phyloP scores from a whole-genome alignment of 2,329 filamentous ascomycete genomes.

The Hymenoscyphus scutula region DNA sequence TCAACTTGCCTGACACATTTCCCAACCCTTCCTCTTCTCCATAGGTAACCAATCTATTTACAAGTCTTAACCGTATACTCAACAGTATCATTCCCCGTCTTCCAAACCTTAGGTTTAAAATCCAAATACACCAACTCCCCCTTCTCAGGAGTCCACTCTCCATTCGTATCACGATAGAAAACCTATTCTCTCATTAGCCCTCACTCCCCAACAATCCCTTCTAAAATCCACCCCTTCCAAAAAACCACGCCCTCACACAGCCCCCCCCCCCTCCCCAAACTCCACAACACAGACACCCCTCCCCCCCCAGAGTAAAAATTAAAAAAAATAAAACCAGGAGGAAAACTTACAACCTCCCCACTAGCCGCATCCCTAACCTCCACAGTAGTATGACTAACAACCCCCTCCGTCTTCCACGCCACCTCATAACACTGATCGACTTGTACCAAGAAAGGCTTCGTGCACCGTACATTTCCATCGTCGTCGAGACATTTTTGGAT shows the following conservation, averaged over 20 bases:
- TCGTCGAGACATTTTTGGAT: constrained; percentile 43
- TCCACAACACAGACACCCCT: too few relatives aligned
- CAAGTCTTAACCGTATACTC: constrained; percentile 43
- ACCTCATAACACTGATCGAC: constrained; percentile 42
- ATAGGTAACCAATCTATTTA: constrained; percentile 26
- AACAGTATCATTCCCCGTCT: constrained; percentile 45
- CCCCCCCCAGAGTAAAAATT: neutral
- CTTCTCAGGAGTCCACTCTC: constrained; percentile 46
- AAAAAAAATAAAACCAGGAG: neutral
- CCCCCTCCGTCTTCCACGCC: constrained; percentile 40
- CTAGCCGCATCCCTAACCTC: constrained; percentile 41
- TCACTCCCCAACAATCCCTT: neutral
- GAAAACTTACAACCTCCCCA: constrained; percentile 31
- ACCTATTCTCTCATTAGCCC: constrained; percentile 32
- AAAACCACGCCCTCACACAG: too few relatives aligned
- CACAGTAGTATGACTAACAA: constrained; percentile 42
- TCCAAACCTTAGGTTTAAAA: constrained; percentile 46
- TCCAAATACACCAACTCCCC: constrained; percentile 45
- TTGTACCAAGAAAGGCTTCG: constrained; percentile 41
- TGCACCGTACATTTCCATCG: constrained; percentile 37
- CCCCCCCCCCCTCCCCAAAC: too few relatives aligned
- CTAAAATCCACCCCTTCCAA: too few relatives aligned
- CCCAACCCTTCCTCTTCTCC: neutral
- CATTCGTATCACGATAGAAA: constrained; percentile 46
- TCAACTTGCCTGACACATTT: too few relatives aligned